Evolutionary conservation across 2,329 filamentous ascomycete genomes (phyloP).

Genomic region (Cytospora schulzeri): DNA sequence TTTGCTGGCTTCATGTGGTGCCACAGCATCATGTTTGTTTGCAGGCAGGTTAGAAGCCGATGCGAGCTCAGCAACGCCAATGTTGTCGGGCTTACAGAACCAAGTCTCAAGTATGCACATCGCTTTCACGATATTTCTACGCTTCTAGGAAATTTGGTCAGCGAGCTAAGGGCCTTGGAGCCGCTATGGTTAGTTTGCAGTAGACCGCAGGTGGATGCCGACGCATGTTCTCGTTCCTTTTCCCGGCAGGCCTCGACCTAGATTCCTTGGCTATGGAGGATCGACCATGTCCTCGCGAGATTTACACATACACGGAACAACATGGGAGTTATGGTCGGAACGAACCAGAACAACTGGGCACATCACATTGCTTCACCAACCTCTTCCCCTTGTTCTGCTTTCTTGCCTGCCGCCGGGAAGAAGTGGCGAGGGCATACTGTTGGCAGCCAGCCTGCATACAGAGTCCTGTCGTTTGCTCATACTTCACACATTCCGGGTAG

Average conservation of each 20-base stretch:
- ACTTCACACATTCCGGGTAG: neutral
- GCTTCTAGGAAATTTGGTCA: neutral
- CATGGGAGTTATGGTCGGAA: neutral
- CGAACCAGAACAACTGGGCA: neutral
- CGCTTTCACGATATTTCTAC: no score
- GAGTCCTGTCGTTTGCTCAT: neutral
- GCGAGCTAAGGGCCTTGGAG: neutral
- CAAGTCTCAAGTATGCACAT: no score
- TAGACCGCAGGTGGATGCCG: neutral
- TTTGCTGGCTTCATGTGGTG: neutral
- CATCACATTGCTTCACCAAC: neutral
- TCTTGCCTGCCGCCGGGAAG: neutral
- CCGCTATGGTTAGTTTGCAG: neutral
- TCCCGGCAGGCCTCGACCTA: neutral
- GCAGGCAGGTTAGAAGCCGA: neutral
- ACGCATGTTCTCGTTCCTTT: neutral
- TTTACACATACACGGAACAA: neutral
- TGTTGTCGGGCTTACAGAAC: neutral
- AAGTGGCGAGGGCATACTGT: neutral
- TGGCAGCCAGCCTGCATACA: neutral
- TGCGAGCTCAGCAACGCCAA: neutral
- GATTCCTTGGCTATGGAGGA: neutral
- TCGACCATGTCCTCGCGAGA: neutral
- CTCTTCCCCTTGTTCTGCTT: neutral
- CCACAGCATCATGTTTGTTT: neutral